Conservation (phyloP, 371 early-diverging fungal species). For the Mortierella sp. region DNA sequence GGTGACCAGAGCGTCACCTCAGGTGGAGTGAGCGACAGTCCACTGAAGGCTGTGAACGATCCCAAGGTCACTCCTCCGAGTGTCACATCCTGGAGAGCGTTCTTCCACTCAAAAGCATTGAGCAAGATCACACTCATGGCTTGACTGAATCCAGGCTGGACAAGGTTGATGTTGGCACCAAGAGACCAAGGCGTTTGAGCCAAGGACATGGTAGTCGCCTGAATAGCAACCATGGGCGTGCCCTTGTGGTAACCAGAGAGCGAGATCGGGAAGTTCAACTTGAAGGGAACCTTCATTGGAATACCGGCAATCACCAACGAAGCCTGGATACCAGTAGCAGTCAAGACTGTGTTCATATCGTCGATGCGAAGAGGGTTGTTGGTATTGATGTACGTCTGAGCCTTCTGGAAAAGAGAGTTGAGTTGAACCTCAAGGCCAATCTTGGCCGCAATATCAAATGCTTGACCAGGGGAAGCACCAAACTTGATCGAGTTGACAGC, state of each 20-base stretch:
- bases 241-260: background rate
- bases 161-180: background rate
- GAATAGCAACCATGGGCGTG: background rate
- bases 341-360: background rate
- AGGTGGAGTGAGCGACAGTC: background rate
- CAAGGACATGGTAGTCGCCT: background rate
- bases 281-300: background rate
- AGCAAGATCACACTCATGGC: conserved; percentile 1
- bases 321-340: background rate
- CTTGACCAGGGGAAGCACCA: background rate
- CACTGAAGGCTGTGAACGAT: background rate
- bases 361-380: background rate
- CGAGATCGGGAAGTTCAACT: background rate
- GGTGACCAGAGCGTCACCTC: conserved; percentile 4
- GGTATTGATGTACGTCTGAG: conserved; percentile 6
- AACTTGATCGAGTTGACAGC: conserved; percentile 2
- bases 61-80: background rate
- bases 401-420: conserved; percentile 1
- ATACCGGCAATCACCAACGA: background rate
- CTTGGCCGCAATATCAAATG: background rate
- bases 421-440: background rate
- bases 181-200: background rate
- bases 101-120: conserved; percentile 1
- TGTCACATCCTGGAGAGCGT: conserved; percentile 2
- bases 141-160: background rate